Conservation (phyloP, 176 grass and related monocot species). For the Oryza meyeriana region DNA sequence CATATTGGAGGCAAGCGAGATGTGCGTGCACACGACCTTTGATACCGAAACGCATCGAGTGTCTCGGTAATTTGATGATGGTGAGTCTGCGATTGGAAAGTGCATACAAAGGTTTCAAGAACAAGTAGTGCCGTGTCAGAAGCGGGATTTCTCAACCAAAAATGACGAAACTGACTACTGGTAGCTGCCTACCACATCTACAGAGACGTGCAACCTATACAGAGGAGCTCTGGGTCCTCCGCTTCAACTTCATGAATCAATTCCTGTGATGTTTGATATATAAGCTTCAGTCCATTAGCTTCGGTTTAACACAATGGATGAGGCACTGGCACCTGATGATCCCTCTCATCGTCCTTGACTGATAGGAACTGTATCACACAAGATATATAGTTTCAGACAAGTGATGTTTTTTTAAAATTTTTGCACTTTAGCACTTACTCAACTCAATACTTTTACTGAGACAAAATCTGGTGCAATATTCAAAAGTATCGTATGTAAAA, state of each 20-base stretch:
- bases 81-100: neutral
- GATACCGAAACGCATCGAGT: neutral
- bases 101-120: neutral
- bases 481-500: neutral
- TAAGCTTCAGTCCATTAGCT: neutral
- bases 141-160: conserved; percentile 6
- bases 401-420: neutral
- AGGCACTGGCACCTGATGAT: neutral
- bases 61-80: neutral
- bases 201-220: conserved; percentile 38
- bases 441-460: neutral
- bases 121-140: neutral
- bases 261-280: neutral
- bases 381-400: neutral
- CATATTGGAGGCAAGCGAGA: neutral
- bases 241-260: neutral
- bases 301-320: neutral
- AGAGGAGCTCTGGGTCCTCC: neutral
- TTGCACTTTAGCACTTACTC: neutral
- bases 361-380: neutral
- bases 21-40: neutral
- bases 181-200: conserved; percentile 25
- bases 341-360: neutral
- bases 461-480: neutral
- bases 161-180: neutral